Base-by-base conservation (phyloP, 345 rosid genomes). In the Citrus unshiu region DNA sequence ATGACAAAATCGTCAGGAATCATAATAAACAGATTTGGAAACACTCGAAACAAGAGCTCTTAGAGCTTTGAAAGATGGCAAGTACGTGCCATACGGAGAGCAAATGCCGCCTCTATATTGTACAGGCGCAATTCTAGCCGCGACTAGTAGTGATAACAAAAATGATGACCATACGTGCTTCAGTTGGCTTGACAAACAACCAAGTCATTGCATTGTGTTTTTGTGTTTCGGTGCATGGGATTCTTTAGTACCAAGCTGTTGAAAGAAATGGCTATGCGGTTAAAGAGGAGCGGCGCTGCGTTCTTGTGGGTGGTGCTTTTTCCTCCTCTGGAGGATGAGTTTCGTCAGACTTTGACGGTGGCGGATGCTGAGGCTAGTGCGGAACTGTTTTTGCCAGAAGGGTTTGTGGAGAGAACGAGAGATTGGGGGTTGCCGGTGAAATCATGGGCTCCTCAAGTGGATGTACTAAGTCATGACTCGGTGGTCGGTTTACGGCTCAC, bases 261-360 rank as follows among this genome's bases (percentile, higher is more conserved):
- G 54, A 79, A 25, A 78, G 89, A 86, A 68, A 87, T 87, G 14
- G 91, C 89, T 8, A 35, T 43, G 9, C 89, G 82, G 9, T 69
- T 88, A 46, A 88, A 88, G 76, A 73, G 56, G 60, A 87, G 90
- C 32, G 82, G 74, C 0, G 67, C 68, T 2, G 73, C 79, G 34
- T 39, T 90, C 76, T 27, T 87, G 27, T 90, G 91, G 93, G 86
- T 82, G 32, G 89, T 88, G 14, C 82, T 86, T 0, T 57, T 58
- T 46, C 90, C 89, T 80, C 79, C 1, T 16, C 60, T 0, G 68
- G 66, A 35, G 74, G 68, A 40, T 9, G 46, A 67, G 24, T 1
- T 9, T 30, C 2, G 46, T 10, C 12, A 12, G 12, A 40, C 46
- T 40, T 40, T 40, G 46, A 9, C 0, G 46, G 46, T 8, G 46